Evolutionary conservation across 176 grass and related monocot genomes (phyloP).

Genomic region (Elaeis guineensis): DNA sequence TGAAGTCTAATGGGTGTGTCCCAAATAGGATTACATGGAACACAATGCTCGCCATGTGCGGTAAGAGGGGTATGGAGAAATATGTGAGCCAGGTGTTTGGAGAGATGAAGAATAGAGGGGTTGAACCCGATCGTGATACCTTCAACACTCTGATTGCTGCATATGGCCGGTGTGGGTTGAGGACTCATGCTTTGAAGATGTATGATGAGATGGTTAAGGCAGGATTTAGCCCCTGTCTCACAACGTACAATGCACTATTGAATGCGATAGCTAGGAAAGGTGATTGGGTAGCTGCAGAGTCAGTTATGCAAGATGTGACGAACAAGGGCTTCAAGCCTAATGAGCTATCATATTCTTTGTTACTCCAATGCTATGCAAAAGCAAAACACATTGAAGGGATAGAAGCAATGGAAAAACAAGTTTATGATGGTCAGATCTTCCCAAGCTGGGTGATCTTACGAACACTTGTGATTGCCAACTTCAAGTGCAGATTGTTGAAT

Average conservation of each 20-base stretch:
- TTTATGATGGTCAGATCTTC: constrained; percentile 57
- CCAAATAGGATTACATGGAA: constrained; percentile 85
- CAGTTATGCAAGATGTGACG: constrained; percentile 52
- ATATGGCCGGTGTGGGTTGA: constrained; percentile 68
- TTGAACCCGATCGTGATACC: constrained; percentile 56
- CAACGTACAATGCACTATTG: constrained; percentile 75
- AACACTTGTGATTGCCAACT: constrained; percentile 71
- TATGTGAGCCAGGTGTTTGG: constrained; percentile 48
- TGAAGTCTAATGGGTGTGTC: constrained; percentile 60
- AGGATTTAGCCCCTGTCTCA: constrained; percentile 55
- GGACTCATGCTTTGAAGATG: constrained; percentile 51
- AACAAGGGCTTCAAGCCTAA: constrained; percentile 71
- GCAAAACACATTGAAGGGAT: constrained; percentile 39
- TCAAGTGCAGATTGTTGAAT: constrained; percentile 46
- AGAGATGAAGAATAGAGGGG: constrained; percentile 64
- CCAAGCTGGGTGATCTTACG: constrained; percentile 80
- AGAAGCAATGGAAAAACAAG: constrained; percentile 48
- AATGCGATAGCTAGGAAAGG: constrained; percentile 59
- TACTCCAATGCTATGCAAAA: constrained; percentile 71
- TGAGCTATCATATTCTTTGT: constrained; percentile 55
- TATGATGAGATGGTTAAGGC: constrained; percentile 68
- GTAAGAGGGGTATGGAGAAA: constrained; percentile 61
- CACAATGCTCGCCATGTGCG: constrained; percentile 66
- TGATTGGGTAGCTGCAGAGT: constrained; percentile 45
- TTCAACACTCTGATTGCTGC: constrained; percentile 75